Evolutionary conservation across 2,329 filamentous ascomycete species (phyloP), one percentile per base, ranked within the genome.

Genomic region (Ceratocystis harringtonii): DNA sequence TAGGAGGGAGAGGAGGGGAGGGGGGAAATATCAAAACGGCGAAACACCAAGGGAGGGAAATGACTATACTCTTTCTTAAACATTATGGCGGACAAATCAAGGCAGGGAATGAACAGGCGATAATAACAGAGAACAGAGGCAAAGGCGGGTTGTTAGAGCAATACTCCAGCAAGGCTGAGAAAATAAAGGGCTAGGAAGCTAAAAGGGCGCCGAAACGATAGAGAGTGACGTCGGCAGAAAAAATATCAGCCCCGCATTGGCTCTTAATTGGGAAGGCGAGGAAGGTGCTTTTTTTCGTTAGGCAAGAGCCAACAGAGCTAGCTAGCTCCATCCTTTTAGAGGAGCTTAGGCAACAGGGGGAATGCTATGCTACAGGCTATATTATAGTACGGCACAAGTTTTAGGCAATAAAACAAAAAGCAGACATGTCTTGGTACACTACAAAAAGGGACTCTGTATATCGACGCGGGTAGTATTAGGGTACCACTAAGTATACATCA

Each of bases 1-100:
- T 58, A 55, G 44, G 45, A 48, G 12, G 58, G 19, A 62, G 8
- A 5, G 19, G 36, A 28, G 12, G 64, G 57, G 45, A 30, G 43
- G n/a, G 1, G 19, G 48, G 43, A 64, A 43, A 30, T 57, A 19
- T 64, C n/a, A 10, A 43, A 32, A 30, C 36, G 48, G 65, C 63
- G 44, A 61, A 44, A 58, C 61, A 64, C 17, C 10, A 43, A 6
- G 12, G 28, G 48, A 10, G 48, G 36, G 19, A 55, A 45, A 61
- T 36, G 43, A 30, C 77, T 82, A 73, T 76, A 94, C 90, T 95
- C 90, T 81, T 94, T 95, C 75, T 95, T 95, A 75, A 95, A 95
- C 90, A 95, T 95, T 69, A 73, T 84, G 76, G 64, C 70, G 69
- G 69, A 10, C 44, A 32, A 55, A 25, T 58, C 15, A 12, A 22